These are phyloP conservation scores for Pythium apleroticum DNA, from an alignment of 352 stramenopile species.

Conservation along the genomic window DNA sequence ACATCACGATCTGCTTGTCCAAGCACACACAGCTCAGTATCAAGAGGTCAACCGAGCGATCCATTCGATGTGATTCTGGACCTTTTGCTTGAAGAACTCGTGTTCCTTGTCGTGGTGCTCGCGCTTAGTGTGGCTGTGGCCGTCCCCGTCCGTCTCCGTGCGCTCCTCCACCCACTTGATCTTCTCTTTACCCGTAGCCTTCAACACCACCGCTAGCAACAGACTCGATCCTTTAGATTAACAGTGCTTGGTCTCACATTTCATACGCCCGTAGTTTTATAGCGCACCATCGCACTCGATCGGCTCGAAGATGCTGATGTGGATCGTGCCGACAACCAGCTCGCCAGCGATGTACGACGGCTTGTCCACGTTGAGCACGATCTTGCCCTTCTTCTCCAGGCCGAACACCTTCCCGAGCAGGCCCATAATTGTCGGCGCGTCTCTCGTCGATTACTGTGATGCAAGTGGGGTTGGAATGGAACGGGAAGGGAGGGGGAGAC, in stretches of 20 bases:
- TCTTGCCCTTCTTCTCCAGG: conserved; percentile 63
- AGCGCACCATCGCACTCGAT: conserved; percentile 68
- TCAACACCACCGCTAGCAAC: conserved; percentile 54
- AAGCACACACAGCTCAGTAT: background rate
- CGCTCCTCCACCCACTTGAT: conserved; percentile 46
- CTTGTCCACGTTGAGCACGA: conserved; percentile 53
- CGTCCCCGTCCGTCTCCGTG: conserved; percentile 36
- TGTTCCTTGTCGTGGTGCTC: conserved; percentile 38
- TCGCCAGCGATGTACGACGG: conserved; percentile 61
- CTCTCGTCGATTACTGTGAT: conserved; percentile 3
- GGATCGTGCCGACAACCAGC: conserved; percentile 53
- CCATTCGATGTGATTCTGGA: background rate
- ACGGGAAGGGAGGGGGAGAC: background rate
- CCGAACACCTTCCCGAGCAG: conserved; percentile 52
- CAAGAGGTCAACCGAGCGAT: background rate
- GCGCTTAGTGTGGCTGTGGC: conserved; percentile 27
- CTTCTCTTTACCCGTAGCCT: conserved; percentile 66
- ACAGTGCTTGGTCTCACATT: background rate
- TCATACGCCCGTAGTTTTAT: background rate
- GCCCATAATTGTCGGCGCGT: conserved; percentile 35
- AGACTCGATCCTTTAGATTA: background rate
- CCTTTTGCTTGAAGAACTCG: conserved; percentile 73
- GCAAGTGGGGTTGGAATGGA: background rate
- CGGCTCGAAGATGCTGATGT: conserved; percentile 48
- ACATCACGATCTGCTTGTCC: conserved; percentile 31